These are phyloP conservation scores for Ophiostoma perfectum DNA, from an alignment of 2,329 filamentous ascomycete species.

Conservation along the genomic window DNA sequence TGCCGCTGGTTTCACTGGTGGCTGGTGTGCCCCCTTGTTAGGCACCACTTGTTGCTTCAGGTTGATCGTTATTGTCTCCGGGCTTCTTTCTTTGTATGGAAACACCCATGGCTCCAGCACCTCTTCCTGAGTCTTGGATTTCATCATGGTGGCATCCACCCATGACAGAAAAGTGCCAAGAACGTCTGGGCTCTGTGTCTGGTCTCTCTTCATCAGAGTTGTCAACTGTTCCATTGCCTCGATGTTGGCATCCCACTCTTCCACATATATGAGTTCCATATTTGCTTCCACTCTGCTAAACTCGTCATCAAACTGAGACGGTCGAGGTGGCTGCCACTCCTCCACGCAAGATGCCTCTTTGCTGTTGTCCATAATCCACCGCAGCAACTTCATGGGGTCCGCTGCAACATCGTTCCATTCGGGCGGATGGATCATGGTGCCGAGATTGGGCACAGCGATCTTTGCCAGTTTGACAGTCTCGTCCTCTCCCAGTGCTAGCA, in stretches of 20 bases:
- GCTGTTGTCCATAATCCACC: slow-evolving; percentile 10
- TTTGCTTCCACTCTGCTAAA: not conserved
- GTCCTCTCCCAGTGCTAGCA: slow-evolving; percentile 14
- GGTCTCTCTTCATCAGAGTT: not conserved
- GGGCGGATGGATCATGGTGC: not conserved
- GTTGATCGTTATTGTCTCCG: too few species aligned
- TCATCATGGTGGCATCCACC: not conserved
- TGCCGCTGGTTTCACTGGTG: too few species aligned
- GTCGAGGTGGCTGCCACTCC: not conserved
- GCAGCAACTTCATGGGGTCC: not conserved
- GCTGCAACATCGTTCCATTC: not conserved
- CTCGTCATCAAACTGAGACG: not conserved
- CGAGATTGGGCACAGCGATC: slow-evolving; percentile 9
- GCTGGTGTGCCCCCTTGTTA: too few species aligned
- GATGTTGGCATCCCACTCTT: not conserved
- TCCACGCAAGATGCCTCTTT: too few species aligned
- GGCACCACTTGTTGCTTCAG: too few species aligned
- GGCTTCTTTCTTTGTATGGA: too few species aligned
- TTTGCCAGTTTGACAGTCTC: slow-evolving; percentile 15
- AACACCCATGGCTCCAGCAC: not conserved
- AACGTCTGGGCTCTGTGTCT: not conserved
- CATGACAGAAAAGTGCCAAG: not conserved
- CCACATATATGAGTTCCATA: not conserved
- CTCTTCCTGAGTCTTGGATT: not conserved
- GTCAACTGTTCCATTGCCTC: not conserved